These are phyloP conservation scores for Talaromyces funiculosus DNA, from an alignment of 2,329 filamentous ascomycete genomes.

Conservation along the genomic window DNA sequence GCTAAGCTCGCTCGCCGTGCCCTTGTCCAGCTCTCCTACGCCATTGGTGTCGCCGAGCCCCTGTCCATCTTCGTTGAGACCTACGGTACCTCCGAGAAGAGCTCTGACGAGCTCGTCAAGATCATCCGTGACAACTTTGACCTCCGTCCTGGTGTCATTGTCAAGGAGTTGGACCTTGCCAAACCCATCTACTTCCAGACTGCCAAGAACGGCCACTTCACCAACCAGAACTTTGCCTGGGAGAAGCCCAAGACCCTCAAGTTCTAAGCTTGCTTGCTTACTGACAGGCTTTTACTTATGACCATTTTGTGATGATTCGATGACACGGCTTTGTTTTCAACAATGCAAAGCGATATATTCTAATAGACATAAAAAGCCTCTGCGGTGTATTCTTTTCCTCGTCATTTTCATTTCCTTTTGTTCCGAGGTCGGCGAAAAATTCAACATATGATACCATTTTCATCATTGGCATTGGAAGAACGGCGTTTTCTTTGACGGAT, in stretches of 20 bases:
- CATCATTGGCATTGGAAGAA: constrained; percentile 37
- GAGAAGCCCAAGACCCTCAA: constrained; percentile 95
- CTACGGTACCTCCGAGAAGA: constrained; percentile 88
- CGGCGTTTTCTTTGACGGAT: constrained; percentile 30
- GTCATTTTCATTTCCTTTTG: constrained; percentile 35
- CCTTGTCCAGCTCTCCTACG: constrained; percentile 97
- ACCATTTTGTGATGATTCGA: constrained; percentile 37
- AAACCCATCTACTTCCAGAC: constrained; percentile 98
- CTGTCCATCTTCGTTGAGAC: constrained; percentile 97
- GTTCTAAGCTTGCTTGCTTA: constrained; percentile 57
- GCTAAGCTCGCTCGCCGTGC: constrained; percentile 85
- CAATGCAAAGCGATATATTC: constrained; percentile 41
- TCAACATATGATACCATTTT: constrained; percentile 46
- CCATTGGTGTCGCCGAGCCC: constrained; percentile 97
- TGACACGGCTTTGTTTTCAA: constrained; percentile 46
- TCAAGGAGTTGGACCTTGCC: constrained; percentile 90
- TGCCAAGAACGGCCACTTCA: constrained; percentile 99
- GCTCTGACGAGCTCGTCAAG: constrained; percentile 85
- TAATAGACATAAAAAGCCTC: constrained; percentile 32
- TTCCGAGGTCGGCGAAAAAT: constrained; percentile 39
- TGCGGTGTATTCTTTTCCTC: constrained; percentile 23
- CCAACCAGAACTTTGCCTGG: constrained; percentile 96
- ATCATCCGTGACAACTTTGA: constrained; percentile 97
- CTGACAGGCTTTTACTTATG: constrained; percentile 2
- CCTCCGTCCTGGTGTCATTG: constrained; percentile 95